Conservation (phyloP, 148 eudicot species). For the Cornus suecica region DNA sequence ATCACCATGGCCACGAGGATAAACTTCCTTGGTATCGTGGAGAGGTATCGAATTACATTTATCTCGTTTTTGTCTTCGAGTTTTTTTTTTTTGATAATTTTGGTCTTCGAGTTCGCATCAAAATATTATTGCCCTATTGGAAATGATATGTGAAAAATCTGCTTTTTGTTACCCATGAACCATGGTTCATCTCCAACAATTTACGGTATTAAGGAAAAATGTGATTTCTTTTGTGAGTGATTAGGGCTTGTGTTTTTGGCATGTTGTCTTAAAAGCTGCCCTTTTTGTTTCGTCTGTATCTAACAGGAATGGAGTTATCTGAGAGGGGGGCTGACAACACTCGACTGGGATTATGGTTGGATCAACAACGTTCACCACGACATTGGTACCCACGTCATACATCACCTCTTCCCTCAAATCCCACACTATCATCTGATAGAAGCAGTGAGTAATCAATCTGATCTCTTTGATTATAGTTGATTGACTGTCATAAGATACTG, state of each 20-base stretch:
- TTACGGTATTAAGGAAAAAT: no score
- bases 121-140: neutral
- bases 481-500: no score
- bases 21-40: constrained; percentile 53
- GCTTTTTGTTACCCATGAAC: neutral
- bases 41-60: constrained; percentile 24
- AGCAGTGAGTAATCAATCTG: constrained; percentile 29
- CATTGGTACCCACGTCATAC: constrained; percentile 43
- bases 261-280: neutral
- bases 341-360: constrained; percentile 44
- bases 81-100: no score
- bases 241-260: neutral
- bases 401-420: constrained; percentile 47
- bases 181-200: neutral
- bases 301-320: constrained; percentile 43
- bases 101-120: neutral
- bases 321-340: constrained; percentile 38
- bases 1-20: constrained; percentile 47
- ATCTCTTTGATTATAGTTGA: no score
- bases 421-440: constrained; percentile 43
- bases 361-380: constrained; percentile 43
- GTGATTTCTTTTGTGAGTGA: neutral
- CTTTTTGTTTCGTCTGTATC: neutral
- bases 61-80: neutral
- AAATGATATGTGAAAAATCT: neutral